Conservation (phyloP, 441 rosid species). For the Erysimum cheiri region DNA sequence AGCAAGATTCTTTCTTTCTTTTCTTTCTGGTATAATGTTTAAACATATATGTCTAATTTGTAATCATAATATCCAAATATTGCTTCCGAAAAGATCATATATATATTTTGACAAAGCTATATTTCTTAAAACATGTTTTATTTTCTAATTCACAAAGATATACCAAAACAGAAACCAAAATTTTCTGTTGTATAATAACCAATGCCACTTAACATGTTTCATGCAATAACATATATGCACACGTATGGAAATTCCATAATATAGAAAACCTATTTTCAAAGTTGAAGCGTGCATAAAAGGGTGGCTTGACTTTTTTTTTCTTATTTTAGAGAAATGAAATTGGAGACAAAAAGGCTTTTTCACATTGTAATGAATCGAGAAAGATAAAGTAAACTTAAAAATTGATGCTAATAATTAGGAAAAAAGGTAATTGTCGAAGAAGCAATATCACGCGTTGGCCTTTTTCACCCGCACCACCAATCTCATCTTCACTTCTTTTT, state of each 20-base stretch:
- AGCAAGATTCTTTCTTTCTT: constrained; percentile 38
- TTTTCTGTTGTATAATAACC: background rate
- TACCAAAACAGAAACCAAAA: background rate
- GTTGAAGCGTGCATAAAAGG: constrained; percentile 43
- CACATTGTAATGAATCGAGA: constrained; percentile 34
- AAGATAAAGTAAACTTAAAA: constrained; percentile 42
- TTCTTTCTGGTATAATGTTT: constrained; percentile 8
- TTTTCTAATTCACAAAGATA: background rate
- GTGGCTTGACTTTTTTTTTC: constrained; percentile 28
- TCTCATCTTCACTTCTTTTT: constrained; percentile 21
- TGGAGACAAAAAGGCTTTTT: constrained; percentile 36
- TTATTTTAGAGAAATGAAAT: constrained; percentile 1
- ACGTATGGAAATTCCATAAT: constrained; percentile 27
- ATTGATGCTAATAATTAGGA: constrained; percentile 40
- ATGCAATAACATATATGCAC: constrained; percentile 31
- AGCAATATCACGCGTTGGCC: constrained; percentile 41
- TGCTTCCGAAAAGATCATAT: constrained; percentile 2
- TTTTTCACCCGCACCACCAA: constrained; percentile 39
- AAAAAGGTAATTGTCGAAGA: constrained; percentile 41
- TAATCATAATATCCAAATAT: constrained; percentile 20
- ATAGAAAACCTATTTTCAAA: constrained; percentile 26
- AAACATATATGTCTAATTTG: background rate
- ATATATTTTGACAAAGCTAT: background rate
- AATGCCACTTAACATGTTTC: constrained; percentile 14
- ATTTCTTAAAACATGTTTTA: background rate